Evolutionary conservation across 139 green algal genomes (phyloP).

Genomic region (Picochlorum sp.): DNA sequence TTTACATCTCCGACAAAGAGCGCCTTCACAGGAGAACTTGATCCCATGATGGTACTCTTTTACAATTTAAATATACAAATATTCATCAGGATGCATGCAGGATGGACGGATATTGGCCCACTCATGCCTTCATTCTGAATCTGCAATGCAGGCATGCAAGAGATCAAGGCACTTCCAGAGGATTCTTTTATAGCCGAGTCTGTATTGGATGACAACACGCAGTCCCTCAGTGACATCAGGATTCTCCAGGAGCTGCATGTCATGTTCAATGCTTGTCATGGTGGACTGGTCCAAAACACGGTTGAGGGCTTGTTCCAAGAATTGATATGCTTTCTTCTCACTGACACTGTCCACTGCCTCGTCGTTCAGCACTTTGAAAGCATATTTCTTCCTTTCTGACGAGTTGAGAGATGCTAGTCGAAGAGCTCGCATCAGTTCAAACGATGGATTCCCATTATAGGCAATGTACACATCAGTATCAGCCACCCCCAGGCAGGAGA

Average conservation of each 20-base stretch:
- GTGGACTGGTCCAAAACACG: not conserved
- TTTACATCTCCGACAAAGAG: constrained; percentile 43
- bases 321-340: constrained; percentile 16
- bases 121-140: not conserved
- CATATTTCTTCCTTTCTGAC: constrained; percentile 1
- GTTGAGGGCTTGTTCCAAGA: not conserved
- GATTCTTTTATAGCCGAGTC: no score
- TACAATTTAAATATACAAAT: constrained; percentile 6
- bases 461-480: constrained; percentile 26
- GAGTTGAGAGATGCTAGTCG: constrained; percentile 16
- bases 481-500: not conserved
- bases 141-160: not conserved
- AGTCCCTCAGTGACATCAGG: no score
- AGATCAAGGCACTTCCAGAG: no score
- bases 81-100: not conserved
- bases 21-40: constrained; percentile 29
- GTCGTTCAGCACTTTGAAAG: constrained; percentile 16
- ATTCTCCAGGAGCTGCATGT: no score
- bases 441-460: constrained; percentile 38
- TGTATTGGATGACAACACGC: no score
- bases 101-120: not conserved
- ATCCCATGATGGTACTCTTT: constrained; percentile 1
- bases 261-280: no score
- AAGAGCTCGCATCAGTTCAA: constrained; percentile 45
- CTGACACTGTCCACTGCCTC: constrained; percentile 8